Conservation (phyloP, 2,329 filamentous ascomycete genomes). For the Aspergillus aculeatinus region DNA sequence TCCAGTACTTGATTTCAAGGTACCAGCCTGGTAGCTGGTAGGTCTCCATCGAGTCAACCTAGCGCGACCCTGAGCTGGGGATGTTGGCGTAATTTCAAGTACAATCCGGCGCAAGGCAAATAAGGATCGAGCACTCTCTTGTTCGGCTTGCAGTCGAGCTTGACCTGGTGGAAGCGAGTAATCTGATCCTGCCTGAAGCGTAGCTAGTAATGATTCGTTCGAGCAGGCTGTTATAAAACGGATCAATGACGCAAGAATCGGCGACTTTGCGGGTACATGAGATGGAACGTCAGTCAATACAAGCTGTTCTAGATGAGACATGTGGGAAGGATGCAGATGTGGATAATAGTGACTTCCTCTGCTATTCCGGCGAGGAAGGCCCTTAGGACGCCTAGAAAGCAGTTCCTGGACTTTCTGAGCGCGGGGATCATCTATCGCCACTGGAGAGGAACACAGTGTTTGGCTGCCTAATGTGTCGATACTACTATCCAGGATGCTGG, state of each 20-base stretch:
- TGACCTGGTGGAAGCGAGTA: constrained; percentile 60
- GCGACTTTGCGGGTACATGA: constrained; percentile 41
- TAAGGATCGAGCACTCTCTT: constrained; percentile 50
- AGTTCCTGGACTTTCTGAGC: constrained; percentile 38
- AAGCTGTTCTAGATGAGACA: constrained; percentile 55
- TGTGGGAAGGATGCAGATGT: constrained; percentile 54
- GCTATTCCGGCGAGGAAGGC: constrained; percentile 29
- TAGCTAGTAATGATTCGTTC: constrained; percentile 54
- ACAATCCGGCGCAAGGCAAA: constrained; percentile 58
- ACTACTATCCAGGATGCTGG: neutral
- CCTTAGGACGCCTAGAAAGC: constrained; percentile 39
- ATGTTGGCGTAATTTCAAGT: constrained; percentile 51
- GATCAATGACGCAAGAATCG: constrained; percentile 47
- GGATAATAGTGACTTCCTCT: constrained; percentile 27
- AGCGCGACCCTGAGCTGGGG: constrained; percentile 15
- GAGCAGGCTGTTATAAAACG: constrained; percentile 59
- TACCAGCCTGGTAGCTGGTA: constrained; percentile 47
- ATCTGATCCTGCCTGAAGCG: constrained; percentile 54
- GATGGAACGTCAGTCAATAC: constrained; percentile 58
- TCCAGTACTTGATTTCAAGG: constrained; percentile 56
- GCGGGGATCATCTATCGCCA: constrained; percentile 26
- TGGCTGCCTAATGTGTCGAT: constrained; percentile 10
- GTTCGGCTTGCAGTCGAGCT: constrained; percentile 49
- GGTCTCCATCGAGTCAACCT: constrained; percentile 38
- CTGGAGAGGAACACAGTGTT: constrained; percentile 21